A percentile compares a stretch with the other conserved stretches of the same genome.
These are phyloP conservation scores for Verticillium tricorpus DNA, from an alignment of 2,329 filamentous ascomycete species.

Conservation along the genomic window DNA sequence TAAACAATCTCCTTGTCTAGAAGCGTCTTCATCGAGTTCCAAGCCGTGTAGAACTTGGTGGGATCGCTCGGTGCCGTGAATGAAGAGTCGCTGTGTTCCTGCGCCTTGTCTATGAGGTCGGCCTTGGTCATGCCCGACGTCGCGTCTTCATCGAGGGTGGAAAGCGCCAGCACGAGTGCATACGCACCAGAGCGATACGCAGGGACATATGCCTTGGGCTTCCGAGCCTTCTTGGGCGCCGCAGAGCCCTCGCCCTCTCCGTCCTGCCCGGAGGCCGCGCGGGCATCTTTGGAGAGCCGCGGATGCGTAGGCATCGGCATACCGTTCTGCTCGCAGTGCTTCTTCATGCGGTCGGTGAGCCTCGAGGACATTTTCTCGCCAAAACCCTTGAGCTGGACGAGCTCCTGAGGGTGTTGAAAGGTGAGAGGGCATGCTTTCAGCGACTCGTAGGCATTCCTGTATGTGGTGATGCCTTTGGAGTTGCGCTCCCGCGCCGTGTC, in stretches of 20 bases:
- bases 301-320: conserved; percentile 62
- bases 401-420: conserved; percentile 69
- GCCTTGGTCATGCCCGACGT: conserved; percentile 59
- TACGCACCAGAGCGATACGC: conserved; percentile 69
- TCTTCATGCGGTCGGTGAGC: conserved; percentile 56
- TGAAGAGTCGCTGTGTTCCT: conserved; percentile 68
- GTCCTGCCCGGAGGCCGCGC: conserved; percentile 18
- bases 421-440: conserved; percentile 68
- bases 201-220: conserved; percentile 67
- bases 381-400: conserved; percentile 68
- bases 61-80: conserved; percentile 65
- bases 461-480: conserved; percentile 66
- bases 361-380: conserved; percentile 67
- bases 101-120: conserved; percentile 64
- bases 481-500: conserved; percentile 65
- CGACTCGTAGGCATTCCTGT: conserved; percentile 72
- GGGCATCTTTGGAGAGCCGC: conserved; percentile 25
- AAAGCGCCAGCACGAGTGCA: conserved; percentile 64
- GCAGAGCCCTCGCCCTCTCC: conserved; percentile 27
- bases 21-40: conserved; percentile 78
- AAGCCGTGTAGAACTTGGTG: conserved; percentile 71
- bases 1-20: conserved; percentile 69
- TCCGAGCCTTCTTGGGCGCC: conserved; percentile 53
- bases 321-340: conserved; percentile 62
- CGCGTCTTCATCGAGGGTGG: conserved; percentile 51